These are phyloP conservation scores for Emericellopsis cladophorae DNA, from an alignment of 2,329 filamentous ascomycete species.

Conservation along the genomic window DNA sequence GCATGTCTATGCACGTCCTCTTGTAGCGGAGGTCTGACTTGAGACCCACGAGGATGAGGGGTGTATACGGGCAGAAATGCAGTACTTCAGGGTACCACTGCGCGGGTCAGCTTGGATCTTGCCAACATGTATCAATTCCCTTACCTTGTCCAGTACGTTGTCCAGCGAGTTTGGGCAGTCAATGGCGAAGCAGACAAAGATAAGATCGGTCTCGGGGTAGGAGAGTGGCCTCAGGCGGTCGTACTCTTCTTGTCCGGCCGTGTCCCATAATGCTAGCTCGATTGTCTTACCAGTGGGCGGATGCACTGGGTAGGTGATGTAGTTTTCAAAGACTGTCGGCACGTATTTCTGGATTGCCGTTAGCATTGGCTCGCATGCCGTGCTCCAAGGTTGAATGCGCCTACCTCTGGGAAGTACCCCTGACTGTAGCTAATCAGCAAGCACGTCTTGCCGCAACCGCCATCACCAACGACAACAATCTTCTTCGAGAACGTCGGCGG, in stretches of 20 bases:
- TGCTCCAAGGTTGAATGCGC: constrained; percentile 8
- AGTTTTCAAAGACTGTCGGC: constrained; percentile 98
- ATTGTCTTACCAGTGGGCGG: constrained; percentile 82
- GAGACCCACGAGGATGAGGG: constrained; percentile 86
- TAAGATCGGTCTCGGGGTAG: constrained; percentile 93
- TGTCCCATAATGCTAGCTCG: constrained; percentile 96
- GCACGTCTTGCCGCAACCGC: constrained; percentile 97
- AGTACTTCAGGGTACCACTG: constrained; percentile 99
- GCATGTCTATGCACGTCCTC: constrained; percentile 93
- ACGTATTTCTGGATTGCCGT: constrained; percentile 75
- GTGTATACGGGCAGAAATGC: constrained; percentile 96
- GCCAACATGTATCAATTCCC: neutral
- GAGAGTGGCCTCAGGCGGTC: constrained; percentile 90
- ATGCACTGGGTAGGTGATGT: constrained; percentile 95
- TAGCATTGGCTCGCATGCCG: neutral
- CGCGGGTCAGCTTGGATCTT: neutral
- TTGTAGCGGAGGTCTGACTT: constrained; percentile 96
- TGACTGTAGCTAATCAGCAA: constrained; percentile 97
- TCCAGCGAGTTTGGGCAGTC: constrained; percentile 97
- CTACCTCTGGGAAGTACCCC: constrained; percentile 96
- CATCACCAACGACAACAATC: constrained; percentile 96
- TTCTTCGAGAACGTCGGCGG: constrained; percentile 95
- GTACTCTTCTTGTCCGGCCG: constrained; percentile 96
- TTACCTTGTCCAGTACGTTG: constrained; percentile 98
- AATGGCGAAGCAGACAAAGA: constrained; percentile 98